Evolutionary conservation across 2,329 filamentous ascomycete genomes (phyloP).

Genomic region (Leptographium wingfieldii): DNA sequence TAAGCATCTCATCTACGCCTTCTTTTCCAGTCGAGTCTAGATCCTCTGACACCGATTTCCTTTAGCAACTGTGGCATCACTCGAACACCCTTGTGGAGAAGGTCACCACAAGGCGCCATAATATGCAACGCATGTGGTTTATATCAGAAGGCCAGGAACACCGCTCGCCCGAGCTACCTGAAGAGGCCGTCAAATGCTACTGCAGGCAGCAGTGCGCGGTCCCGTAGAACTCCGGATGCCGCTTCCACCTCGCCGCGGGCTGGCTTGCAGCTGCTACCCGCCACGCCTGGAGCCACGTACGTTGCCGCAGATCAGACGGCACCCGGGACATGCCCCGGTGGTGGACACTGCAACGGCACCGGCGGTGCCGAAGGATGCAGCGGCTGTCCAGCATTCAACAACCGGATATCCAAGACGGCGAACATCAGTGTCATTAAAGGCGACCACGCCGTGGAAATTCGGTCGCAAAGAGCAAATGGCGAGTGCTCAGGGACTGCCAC

Average conservation of each 20-base stretch:
- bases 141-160: constrained; percentile 87
- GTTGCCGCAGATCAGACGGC: constrained; percentile 63
- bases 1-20: constrained; percentile 23
- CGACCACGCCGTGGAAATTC: constrained; percentile 9
- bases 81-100: constrained; percentile 84
- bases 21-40: too few species aligned
- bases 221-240: constrained; percentile 27
- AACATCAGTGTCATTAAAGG: constrained; percentile 48
- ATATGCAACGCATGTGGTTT: constrained; percentile 97
- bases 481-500: neutral
- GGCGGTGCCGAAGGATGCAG: constrained; percentile 90
- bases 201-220: constrained; percentile 19
- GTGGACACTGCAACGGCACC: constrained; percentile 90
- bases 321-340: constrained; percentile 86
- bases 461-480: neutral
- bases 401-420: constrained; percentile 79
- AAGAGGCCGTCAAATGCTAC: constrained; percentile 58
- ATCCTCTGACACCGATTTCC: neutral
- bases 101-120: constrained; percentile 82
- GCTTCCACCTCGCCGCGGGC: constrained; percentile 25
- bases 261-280: constrained; percentile 26
- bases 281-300: constrained; percentile 49
- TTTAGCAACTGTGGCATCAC: constrained; percentile 88
- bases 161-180: constrained; percentile 76
- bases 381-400: constrained; percentile 95